A percentile compares a stretch with the other conserved stretches of the same genome.
Conservation (phyloP, 257 asterid genomes). For the Solanum rostratum region DNA sequence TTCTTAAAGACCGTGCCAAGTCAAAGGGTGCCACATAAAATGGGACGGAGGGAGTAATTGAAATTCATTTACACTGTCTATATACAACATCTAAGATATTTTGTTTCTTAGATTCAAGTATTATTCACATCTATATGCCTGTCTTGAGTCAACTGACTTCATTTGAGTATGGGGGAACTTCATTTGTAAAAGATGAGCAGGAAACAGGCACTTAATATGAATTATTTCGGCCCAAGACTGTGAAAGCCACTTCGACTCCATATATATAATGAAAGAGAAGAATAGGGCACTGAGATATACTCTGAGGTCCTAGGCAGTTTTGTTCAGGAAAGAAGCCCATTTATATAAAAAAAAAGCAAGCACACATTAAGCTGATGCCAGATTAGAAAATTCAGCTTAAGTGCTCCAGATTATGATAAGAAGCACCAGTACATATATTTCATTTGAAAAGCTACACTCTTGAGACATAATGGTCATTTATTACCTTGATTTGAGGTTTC, state of each 20-base stretch:
- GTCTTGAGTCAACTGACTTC: background rate
- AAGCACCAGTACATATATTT: background rate
- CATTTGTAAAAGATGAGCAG: background rate
- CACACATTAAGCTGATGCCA: background rate
- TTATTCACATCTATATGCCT: background rate
- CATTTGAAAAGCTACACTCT: background rate
- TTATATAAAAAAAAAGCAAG: background rate
- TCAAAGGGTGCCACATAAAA: too few species aligned
- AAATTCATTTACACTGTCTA: background rate
- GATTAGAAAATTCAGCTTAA: background rate
- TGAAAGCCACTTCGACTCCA: background rate
- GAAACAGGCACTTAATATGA: background rate
- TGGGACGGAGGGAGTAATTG: too few species aligned
- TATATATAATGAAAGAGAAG: background rate
- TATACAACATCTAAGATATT: background rate
- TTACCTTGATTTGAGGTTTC: slow-evolving; percentile 51
- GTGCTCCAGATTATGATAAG: background rate
- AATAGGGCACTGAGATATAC: background rate
- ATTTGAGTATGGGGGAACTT: background rate
- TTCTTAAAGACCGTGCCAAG: too few species aligned
- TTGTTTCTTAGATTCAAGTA: background rate
- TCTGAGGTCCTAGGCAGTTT: background rate
- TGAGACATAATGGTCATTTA: background rate
- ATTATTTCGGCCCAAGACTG: background rate
- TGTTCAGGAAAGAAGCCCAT: background rate